Conservation (phyloP, 768 basidiomycete species). For the Hydnum rufescens region DNA sequence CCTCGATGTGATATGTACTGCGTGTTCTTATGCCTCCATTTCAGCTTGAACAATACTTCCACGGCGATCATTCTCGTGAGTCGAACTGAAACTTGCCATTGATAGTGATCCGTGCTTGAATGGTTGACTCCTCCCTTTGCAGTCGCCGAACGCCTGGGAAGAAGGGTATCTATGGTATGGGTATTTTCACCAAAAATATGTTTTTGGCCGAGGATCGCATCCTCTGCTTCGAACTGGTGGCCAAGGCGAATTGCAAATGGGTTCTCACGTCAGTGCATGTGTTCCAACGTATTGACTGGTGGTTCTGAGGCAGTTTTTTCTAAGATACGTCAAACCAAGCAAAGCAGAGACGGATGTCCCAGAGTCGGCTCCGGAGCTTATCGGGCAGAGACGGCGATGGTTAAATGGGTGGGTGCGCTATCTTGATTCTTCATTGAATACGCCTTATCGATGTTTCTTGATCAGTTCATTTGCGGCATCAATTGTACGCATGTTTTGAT, state of each 20-base stretch:
- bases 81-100: neutral
- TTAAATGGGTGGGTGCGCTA: slow-evolving; percentile 34
- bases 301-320: neutral
- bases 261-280: slow-evolving; percentile 32
- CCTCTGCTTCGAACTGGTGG: slow-evolving; percentile 89
- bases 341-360: slow-evolving; percentile 97
- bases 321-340: slow-evolving; percentile 67
- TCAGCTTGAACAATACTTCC: slow-evolving; percentile 24
- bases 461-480: slow-evolving; percentile 72
- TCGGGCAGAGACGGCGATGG: slow-evolving; percentile 92
- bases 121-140: slow-evolving; percentile 13
- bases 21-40: neutral
- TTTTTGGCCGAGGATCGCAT: slow-evolving; percentile 81
- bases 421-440: neutral
- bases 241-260: slow-evolving; percentile 76
- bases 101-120: no score
- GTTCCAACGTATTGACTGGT: neutral
- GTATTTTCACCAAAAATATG: slow-evolving; percentile 88
- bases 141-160: slow-evolving; percentile 79
- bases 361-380: slow-evolving; percentile 77
- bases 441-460: neutral
- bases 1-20: neutral
- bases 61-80: slow-evolving; percentile 29
- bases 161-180: slow-evolving; percentile 93
- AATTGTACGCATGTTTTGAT: slow-evolving; percentile 36